A percentile compares a stretch with the other conserved stretches of the same genome.
Conservation (phyloP, 495 filamentous ascomycete genomes). For the Penicillium cinerascens region DNA sequence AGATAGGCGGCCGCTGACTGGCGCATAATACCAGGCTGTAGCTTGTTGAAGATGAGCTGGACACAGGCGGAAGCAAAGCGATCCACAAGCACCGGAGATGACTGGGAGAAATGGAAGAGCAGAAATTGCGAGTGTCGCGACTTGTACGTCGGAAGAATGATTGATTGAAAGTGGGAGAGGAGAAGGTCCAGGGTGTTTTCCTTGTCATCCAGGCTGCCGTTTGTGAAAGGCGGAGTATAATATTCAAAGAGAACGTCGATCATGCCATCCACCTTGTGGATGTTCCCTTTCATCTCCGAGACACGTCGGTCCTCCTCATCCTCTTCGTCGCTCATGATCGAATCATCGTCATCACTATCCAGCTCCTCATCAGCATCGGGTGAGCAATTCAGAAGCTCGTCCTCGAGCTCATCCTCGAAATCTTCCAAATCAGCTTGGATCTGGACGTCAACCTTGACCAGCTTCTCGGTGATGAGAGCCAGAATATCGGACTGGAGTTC, state of each 20-base stretch:
- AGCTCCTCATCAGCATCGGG: conserved; percentile 46
- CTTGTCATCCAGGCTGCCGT: conserved; percentile 43
- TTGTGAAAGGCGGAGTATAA: conserved; percentile 66
- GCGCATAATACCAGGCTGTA: conserved; percentile 62
- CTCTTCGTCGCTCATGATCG: conserved; percentile 42
- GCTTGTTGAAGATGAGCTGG: conserved; percentile 60
- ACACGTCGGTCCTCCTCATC: conserved; percentile 46
- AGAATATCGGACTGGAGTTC: conserved; percentile 82
- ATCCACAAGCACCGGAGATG: conserved; percentile 67
- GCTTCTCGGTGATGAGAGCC: conserved; percentile 71
- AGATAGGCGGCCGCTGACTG: conserved; percentile 89
- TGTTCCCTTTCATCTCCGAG: conserved; percentile 68
- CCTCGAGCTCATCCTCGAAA: conserved; percentile 66
- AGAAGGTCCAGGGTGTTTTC: conserved; percentile 64
- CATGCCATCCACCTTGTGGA: conserved; percentile 90
- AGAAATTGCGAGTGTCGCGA: conserved; percentile 87
- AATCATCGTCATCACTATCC: conserved; percentile 59
- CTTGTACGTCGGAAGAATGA: conserved; percentile 83
- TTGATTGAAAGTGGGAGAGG: conserved; percentile 74
- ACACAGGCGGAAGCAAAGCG: conserved; percentile 78
- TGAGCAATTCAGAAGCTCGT: conserved; percentile 41
- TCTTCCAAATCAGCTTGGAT: conserved; percentile 92
- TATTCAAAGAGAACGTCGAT: conserved; percentile 84
- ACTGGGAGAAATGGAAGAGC: conserved; percentile 89
- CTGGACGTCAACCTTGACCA: conserved; percentile 91